Percentiles rank a stretch among this genome's conserved stretches.
Evolutionary conservation across 148 eudicot genomes (phyloP).

Genomic region (Rhododendron vialii): DNA sequence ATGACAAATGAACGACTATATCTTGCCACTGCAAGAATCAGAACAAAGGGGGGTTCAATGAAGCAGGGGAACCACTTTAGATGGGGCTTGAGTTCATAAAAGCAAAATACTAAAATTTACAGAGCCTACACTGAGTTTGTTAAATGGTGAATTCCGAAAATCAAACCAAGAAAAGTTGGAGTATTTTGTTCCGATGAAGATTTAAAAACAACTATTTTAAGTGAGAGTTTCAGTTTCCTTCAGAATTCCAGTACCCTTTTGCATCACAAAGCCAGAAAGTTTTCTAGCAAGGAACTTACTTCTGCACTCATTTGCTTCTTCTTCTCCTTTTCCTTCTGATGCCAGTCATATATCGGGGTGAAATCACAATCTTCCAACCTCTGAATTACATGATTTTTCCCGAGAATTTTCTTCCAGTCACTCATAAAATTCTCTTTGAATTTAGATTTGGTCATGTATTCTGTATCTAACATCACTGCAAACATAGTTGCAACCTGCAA

Average conservation of each 20-base stretch:
- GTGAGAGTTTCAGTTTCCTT: background rate
- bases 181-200: background rate
- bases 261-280: slow-evolving; percentile 8
- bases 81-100: background rate
- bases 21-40: background rate
- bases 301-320: slow-evolving; percentile 92
- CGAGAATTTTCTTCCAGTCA: slow-evolving; percentile 92
- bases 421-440: slow-evolving; percentile 84
- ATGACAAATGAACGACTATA: background rate
- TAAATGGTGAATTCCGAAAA: background rate
- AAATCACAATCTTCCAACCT: slow-evolving; percentile 85
- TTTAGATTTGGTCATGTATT: slow-evolving; percentile 63
- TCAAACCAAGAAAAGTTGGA: background rate
- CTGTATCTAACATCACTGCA: slow-evolving; percentile 95
- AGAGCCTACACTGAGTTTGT: background rate
- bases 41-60: background rate
- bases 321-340: slow-evolving; percentile 89
- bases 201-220: background rate
- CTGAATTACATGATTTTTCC: slow-evolving; percentile 82
- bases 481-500: slow-evolving; percentile 95
- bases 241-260: background rate
- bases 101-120: background rate
- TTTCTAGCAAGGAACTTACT: slow-evolving; percentile 37
- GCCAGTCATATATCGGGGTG: slow-evolving; percentile 82
- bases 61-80: background rate